Base-by-base conservation (phyloP, 1,284 basidiomycete genomes). In the Cutaneotrichosporon mucoides region DNA sequence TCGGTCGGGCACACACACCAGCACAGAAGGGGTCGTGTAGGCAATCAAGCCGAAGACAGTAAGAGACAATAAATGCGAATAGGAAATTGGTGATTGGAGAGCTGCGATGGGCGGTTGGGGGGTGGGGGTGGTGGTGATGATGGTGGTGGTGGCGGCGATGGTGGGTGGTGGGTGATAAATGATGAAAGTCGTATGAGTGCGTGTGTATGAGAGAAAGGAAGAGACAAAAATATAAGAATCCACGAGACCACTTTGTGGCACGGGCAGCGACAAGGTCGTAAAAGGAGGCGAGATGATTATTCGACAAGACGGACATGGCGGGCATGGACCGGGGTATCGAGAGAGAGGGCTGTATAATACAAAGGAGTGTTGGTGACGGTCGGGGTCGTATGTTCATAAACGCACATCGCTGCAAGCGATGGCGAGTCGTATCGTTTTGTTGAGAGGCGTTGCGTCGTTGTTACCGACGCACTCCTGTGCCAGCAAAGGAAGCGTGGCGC, bases 401-500 rank as follows among this genome's bases (percentile, higher is more conserved):
- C 49, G 10, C 46, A 33, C 5, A 33, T 13, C 33, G 46, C 46
- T 48, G 13, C 46, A 36, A 50, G 49, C 36, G 49, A 24, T 24
- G 35, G n/a, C 33, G n/a, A n/a, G 49, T 36, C 16, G 49, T 24
- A 24, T 38, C 49, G 37, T 50, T 4, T 36, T 3, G 35, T n/a
- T 40, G 49, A 15, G 13, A 36, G 37, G 13, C 16, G 13, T 5
- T 5, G 15, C 36, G n/a, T 8, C 38, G 7, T 10, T 34, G 33
- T 33, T 40, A 61, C 24, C 37, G 53, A 4, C 48, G 53, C 38
- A 55, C 53, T 41, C 53, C 53, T 24, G 61, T 55, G 53, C 59
- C 62, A n/a, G 56, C 56, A 34, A 54, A 62, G 10, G 62, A 61
- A 15, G 54, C 56, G 42, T 51, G 51, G 24, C 62, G 62, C 52